Conservation (phyloP, 2,329 filamentous ascomycete species). For the Leptographium lundbergii region DNA sequence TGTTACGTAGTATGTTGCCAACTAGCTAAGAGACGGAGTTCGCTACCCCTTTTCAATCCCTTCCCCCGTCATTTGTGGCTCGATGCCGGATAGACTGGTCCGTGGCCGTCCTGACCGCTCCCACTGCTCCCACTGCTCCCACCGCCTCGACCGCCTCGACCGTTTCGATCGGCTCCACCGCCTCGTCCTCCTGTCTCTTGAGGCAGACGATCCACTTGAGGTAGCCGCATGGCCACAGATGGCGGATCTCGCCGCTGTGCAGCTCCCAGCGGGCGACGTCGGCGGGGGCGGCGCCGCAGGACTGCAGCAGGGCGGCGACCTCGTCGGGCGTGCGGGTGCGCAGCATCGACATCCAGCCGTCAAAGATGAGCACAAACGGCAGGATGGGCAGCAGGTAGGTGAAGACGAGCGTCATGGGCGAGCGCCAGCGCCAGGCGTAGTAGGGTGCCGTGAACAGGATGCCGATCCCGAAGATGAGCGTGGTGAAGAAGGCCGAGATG, state of each 20-base stretch:
- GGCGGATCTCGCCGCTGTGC: conserved; percentile 30
- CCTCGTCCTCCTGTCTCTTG: conserved; percentile 16
- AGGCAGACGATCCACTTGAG: conserved; percentile 39
- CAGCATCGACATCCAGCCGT: conserved; percentile 55
- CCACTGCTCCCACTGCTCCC: not conserved
- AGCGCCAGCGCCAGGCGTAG: conserved; percentile 38
- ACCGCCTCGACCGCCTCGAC: not conserved
- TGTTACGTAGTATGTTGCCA: no score
- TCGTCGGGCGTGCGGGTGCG: conserved; percentile 56
- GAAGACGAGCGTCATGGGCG: conserved; percentile 46
- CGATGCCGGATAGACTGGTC: not conserved
- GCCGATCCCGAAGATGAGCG: conserved; percentile 38
- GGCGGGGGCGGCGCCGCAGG: conserved; percentile 29
- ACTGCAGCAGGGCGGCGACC: conserved; percentile 44
- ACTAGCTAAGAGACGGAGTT: no score
- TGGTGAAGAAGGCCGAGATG: conserved; percentile 37
- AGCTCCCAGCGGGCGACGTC: conserved; percentile 32
- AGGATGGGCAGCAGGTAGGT: conserved; percentile 54
- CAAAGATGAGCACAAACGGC: conserved; percentile 54
- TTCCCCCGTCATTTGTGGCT: not conserved
- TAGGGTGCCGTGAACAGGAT: conserved; percentile 39
- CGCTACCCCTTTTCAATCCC: not conserved
- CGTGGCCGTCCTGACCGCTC: no score
- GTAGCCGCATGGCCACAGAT: conserved; percentile 38
- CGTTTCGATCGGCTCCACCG: not conserved